Base-by-base conservation (phyloP, 306 rosid species). In the Vigna reflexopilosa region DNA sequence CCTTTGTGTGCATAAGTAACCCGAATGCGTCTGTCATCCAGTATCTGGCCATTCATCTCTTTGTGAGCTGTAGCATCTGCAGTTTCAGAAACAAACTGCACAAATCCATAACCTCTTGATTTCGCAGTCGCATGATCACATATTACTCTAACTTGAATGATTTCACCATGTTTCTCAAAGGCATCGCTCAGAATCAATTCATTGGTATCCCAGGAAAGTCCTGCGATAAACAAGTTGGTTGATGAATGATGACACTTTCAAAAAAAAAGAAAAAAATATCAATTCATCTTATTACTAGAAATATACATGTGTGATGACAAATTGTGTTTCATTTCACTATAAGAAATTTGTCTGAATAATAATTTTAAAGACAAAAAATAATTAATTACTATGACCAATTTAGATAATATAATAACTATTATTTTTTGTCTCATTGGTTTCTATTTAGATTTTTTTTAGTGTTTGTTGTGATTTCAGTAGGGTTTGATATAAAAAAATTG, bases 71-170 rank as follows among this genome's bases (percentile, higher is more conserved):
- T 65, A 61, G 58, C 58, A 5, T 95, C 95, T 66, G 83, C 77
- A 50, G 78, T 67, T 83, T 86, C 91, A 69, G 92, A 86, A 78
- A 81, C 64, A 62, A 83, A 90, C 49, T 83, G 82, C 50, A 90
- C 88, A 30, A 92, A 90, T 10, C 92, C 92, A 49, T 89, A 89
- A 2, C 92, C 93, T 63, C 85, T 90, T 54, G 96, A 92, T 73
- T 77, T 85, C 56, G 93, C 92, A 86, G 82, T 87, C 26, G 78
- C 84, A 1, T 50, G 93, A 75, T 92, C 86, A 67, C 97, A 90
- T 71, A 87, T 87, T 24, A 92, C 93, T 84, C 72, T 87, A 47
- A 78, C 96, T 87, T 89, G 90, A 54, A 89, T 74, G 44, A 92
- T 80, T 77, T 86, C 85, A 59, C 97, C 93, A 3, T 81, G 87